phyloP scores from a whole-genome alignment of 192 early-diverging fungal species.

The Backusella tarrabulga region DNA sequence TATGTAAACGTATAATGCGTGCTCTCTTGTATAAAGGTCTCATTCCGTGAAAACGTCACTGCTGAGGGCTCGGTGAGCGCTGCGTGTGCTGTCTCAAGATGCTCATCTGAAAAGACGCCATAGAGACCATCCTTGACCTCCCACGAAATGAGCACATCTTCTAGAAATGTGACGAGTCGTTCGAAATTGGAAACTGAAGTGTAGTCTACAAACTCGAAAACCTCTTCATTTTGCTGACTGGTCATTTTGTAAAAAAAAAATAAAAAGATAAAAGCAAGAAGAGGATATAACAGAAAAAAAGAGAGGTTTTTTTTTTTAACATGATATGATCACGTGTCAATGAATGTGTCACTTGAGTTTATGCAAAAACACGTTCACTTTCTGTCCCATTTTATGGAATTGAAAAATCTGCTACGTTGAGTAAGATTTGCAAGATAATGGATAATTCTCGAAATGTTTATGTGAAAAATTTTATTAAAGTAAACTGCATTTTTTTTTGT shows the following conservation, averaged over 20 bases:
- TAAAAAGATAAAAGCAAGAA: background rate
- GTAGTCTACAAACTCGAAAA: conserved; percentile 74
- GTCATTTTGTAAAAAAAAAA: background rate
- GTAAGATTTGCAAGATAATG: no score
- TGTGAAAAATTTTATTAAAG: no score
- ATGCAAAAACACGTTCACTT: no score
- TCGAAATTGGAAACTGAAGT: conserved; percentile 71
- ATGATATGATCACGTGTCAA: no score
- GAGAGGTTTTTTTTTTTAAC: no score
- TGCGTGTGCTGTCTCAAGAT: background rate
- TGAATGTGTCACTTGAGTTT: no score
- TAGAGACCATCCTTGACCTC: conserved; percentile 51
- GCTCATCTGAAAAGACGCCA: conserved; percentile 29
- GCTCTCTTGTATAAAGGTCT: conserved; percentile 32
- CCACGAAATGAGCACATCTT: conserved; percentile 58
- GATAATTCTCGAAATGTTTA: no score
- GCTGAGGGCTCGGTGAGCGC: background rate
- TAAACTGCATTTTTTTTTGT: no score
- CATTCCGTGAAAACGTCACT: conserved; percentile 25
- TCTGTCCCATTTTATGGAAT: no score
- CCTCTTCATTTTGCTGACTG: conserved; percentile 44
- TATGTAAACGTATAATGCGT: conserved; percentile 40
- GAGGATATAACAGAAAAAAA: no score
- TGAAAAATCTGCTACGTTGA: no score
- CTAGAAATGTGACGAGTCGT: conserved; percentile 59